A percentile compares a stretch with the other conserved stretches of the same genome.
Conservation (phyloP, 1,139 yeast genomes). For the Diutina rugosa region DNA sequence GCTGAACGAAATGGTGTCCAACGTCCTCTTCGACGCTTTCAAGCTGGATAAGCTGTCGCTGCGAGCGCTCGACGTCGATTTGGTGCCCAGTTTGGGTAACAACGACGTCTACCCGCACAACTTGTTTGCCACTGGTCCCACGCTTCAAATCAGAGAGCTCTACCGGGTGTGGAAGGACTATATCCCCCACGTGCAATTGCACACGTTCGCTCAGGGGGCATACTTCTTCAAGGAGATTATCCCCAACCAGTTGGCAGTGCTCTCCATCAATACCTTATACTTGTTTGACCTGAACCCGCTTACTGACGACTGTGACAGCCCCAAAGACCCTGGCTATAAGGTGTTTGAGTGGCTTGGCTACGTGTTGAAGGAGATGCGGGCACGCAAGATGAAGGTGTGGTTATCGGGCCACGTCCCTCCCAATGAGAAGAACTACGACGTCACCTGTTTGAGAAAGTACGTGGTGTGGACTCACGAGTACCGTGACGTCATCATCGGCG, state of each 20-base stretch:
- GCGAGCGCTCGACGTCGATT: slow-evolving; percentile 17
- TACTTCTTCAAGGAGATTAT: slow-evolving; percentile 65
- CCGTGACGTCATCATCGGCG: slow-evolving; percentile 72
- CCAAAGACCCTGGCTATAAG: slow-evolving; percentile 69
- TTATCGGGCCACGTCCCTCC: slow-evolving; percentile 84
- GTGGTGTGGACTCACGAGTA: slow-evolving; percentile 71
- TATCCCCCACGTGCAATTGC: slow-evolving; percentile 69
- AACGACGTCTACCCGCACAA: slow-evolving; percentile 88
- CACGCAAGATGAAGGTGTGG: slow-evolving; percentile 78
- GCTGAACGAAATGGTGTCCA: slow-evolving; percentile 51
- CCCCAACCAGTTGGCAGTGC: slow-evolving; percentile 63
- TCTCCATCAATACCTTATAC: slow-evolving; percentile 68
- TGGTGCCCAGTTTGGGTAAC: slow-evolving; percentile 67
- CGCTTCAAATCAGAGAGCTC: slow-evolving; percentile 68
- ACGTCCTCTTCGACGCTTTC: slow-evolving; percentile 37
- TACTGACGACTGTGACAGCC: slow-evolving; percentile 64
- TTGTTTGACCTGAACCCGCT: slow-evolving; percentile 67
- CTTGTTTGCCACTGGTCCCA: slow-evolving; percentile 73
- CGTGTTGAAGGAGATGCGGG: slow-evolving; percentile 58
- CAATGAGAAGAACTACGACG: slow-evolving; percentile 61
- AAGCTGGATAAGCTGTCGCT: slow-evolving; percentile 25
- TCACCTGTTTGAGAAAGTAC: slow-evolving; percentile 59
- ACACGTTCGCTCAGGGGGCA: slow-evolving; percentile 62
- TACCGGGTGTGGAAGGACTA: slow-evolving; percentile 60
- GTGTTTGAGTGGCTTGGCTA: slow-evolving; percentile 69